These are phyloP conservation scores for Tylopilus plumbeoviolaceoides DNA, from an alignment of 768 basidiomycete genomes.

Conservation along the genomic window DNA sequence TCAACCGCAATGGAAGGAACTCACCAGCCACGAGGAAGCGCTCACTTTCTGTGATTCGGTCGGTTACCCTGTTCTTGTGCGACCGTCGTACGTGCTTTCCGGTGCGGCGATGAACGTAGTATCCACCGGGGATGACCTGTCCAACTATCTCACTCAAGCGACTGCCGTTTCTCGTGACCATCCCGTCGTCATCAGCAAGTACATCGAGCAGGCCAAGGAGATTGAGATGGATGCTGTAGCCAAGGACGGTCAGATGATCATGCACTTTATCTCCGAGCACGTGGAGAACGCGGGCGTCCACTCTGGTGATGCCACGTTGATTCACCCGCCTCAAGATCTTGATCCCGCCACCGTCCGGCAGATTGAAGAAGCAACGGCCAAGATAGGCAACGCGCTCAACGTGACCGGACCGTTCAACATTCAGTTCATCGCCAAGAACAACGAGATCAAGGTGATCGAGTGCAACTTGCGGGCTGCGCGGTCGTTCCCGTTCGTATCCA, in stretches of 20 bases:
- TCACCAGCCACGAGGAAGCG: conserved; percentile 88
- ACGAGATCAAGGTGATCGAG: conserved; percentile 99
- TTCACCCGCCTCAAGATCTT: conserved; percentile 96
- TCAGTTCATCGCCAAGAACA: conserved; percentile 99
- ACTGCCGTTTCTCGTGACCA: conserved; percentile 94
- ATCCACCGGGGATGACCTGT: conserved; percentile 85
- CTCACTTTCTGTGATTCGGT: conserved; percentile 87
- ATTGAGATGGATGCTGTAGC: conserved; percentile 99
- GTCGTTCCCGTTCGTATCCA: conserved; percentile 98
- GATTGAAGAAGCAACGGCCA: conserved; percentile 94
- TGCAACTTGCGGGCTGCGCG: conserved; percentile 97
- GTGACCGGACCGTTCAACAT: conserved; percentile 99
- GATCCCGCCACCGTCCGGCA: conserved; percentile 95
- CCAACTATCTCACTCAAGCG: conserved; percentile 90
- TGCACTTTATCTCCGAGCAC: conserved; percentile 99
- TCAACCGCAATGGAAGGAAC: conserved; percentile 96
- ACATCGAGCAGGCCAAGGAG: conserved; percentile 99
- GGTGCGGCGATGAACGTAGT: conserved; percentile 99
- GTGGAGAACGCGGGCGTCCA: conserved; percentile 99
- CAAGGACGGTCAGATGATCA: conserved; percentile 94
- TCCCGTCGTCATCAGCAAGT: conserved; percentile 98
- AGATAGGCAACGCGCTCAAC: conserved; percentile 96
- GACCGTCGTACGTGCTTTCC: conserved; percentile 98
- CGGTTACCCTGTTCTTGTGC: conserved; percentile 92
- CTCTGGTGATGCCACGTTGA: conserved; percentile 97